phyloP scores from a whole-genome alignment of 2,329 filamentous ascomycete species.

The Cladophialophora chaetospira region DNA sequence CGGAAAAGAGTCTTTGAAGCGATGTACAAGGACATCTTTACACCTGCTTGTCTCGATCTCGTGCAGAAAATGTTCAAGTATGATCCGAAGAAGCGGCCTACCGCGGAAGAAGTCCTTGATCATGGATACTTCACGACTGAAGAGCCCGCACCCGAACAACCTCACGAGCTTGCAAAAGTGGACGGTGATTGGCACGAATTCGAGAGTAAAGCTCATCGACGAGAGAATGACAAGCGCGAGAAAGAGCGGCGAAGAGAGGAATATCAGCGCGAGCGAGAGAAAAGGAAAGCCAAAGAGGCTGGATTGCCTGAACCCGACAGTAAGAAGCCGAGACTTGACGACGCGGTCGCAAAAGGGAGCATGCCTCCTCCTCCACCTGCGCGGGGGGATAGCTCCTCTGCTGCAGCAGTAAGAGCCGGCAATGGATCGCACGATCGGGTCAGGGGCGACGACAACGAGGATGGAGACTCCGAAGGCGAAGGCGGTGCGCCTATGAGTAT shows the following conservation, averaged over 20 bases:
- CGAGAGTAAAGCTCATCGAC: constrained; percentile 90
- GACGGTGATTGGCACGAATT: constrained; percentile 99
- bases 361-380: constrained; percentile 18
- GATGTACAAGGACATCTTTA: constrained; percentile 76
- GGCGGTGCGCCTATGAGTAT: constrained; percentile 34
- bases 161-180: constrained; percentile 77
- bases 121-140: constrained; percentile 88
- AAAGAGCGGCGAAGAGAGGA: constrained; percentile 56
- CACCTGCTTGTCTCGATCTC: constrained; percentile 79
- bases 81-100: constrained; percentile 80
- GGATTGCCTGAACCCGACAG: constrained; percentile 19
- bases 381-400: constrained; percentile 10
- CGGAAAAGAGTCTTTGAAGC: constrained; percentile 72
- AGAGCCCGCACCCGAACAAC: constrained; percentile 73
- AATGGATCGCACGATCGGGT: background rate
- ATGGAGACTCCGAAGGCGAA: constrained; percentile 31
- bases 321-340: constrained; percentile 20
- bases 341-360: background rate
- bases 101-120: constrained; percentile 77
- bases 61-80: constrained; percentile 84
- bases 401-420: background rate
- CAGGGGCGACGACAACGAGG: constrained; percentile 8
- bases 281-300: constrained; percentile 45
- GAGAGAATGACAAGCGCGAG: constrained; percentile 75
- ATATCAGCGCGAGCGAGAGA: constrained; percentile 52